Evolutionary conservation across 2,329 filamentous ascomycete species (phyloP), one percentile per base, ranked within the genome.

Genomic region (Mycosphaerelloides madeirae): DNA sequence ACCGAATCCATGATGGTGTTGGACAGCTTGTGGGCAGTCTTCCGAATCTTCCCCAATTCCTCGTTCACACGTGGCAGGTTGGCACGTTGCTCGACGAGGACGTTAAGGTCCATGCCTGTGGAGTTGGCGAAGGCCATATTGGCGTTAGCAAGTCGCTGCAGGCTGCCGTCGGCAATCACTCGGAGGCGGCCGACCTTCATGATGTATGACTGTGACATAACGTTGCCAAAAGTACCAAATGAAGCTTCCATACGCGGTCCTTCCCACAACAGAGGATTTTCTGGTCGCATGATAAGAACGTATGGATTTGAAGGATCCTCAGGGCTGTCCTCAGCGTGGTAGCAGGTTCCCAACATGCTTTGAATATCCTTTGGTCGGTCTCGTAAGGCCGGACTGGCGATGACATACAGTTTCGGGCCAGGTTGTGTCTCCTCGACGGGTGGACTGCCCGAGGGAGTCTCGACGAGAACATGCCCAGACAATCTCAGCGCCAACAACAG

Each of bases 1-100:
- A 98, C 93, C 63, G 89, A 96, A 66, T 97, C 91, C 88, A 98
- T 96, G 68, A 98, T 97, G 6, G 89, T 88, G 68, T 96, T 97
- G 40, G 89, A 95, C 33, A 98, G 76, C 67, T 95, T 95, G 74
- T 94, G 97, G 3, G 91, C 88, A 2, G 94, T 94, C 64, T 90
- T 89, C 59, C 94, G 90, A 58, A 96, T 95, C 64, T 95, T 94
- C 58, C 88, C 91, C 52, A 98, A 72, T 63, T 94, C 86, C 39
- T 83, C 74, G 62, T 97, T 94, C 55, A 98, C 93, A 56, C 94
- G 87, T 52, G 87, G 85, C 31, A 98, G 77, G 62, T 96, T 97
- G 15, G 93, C 94, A 54, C 93, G 80, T 60, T 95, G 87, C 64
- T 97, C 93, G 43, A 95, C 85, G 8, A 95, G 77, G 42, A 95